These are phyloP conservation scores for Tricholoma hemisulphureum DNA, from an alignment of 768 basidiomycete genomes.

Conservation along the genomic window DNA sequence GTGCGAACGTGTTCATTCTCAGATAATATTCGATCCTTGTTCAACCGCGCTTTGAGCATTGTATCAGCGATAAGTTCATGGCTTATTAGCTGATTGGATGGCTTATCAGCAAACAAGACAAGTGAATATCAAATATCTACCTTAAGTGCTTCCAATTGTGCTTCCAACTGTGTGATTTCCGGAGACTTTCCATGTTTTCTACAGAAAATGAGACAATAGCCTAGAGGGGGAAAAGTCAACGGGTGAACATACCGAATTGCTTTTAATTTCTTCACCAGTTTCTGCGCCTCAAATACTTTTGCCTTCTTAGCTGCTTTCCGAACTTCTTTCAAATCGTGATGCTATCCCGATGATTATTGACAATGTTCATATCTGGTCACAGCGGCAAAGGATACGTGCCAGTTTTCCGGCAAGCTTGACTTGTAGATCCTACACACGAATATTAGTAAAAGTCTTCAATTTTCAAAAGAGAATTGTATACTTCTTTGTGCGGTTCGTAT, in stretches of 20 bases:
- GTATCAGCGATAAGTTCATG: conserved; percentile 58
- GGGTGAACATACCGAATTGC: conserved; percentile 49
- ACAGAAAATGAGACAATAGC: neutral
- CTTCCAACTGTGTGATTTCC: conserved; percentile 51
- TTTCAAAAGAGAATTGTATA: too few species aligned
- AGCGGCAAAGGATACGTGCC: conserved; percentile 36
- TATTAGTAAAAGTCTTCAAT: conserved; percentile 1
- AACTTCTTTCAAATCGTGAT: conserved; percentile 71
- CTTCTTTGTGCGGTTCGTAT: conserved; percentile 34
- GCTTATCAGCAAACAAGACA: conserved; percentile 3
- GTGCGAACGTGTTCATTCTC: conserved; percentile 45
- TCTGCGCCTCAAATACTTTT: conserved; percentile 76
- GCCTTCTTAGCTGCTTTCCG: conserved; percentile 79
- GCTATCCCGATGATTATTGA: conserved; percentile 42
- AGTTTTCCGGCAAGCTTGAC: conserved; percentile 53
- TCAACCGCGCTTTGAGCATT: conserved; percentile 70
- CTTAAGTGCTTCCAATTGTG: conserved; percentile 63
- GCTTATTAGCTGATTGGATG: conserved; percentile 47
- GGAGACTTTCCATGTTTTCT: conserved; percentile 39
- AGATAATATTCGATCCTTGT: conserved; percentile 65
- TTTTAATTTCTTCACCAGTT: conserved; percentile 80
- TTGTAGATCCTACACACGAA: conserved; percentile 37
- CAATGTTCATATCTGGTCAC: neutral
- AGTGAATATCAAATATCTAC: conserved; percentile 33
- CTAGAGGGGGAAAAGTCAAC: neutral